These are phyloP conservation scores for Acanthamoeba lenticulata DNA, from an alignment of 208 protist species.

Conservation along the genomic window DNA sequence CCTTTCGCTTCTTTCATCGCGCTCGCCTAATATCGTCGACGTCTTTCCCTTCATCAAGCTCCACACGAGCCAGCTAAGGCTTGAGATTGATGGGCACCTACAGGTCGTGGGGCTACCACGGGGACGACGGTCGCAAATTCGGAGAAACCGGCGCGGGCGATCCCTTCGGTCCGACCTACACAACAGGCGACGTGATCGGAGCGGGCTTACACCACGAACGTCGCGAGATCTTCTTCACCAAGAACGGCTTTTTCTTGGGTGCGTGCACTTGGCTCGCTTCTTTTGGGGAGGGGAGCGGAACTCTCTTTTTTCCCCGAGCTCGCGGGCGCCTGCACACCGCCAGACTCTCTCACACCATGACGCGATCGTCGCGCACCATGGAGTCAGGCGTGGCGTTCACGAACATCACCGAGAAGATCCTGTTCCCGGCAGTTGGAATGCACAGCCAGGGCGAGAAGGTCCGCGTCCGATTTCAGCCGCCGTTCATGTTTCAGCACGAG, in stretches of 20 bases:
- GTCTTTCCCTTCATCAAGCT: neutral
- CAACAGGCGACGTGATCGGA: neutral
- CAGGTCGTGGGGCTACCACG: neutral
- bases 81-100: neutral
- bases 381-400: neutral
- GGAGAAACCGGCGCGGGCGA: neutral
- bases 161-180: neutral
- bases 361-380: too few relatives aligned
- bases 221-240: neutral
- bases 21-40: neutral
- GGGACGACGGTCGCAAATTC: neutral
- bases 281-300: neutral
- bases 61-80: neutral
- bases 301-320: too few relatives aligned
- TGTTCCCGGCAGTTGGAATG: neutral
- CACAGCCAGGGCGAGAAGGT: constrained; percentile 12
- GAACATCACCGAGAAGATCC: neutral
- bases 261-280: too few relatives aligned
- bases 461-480: neutral
- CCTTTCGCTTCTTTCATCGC: neutral
- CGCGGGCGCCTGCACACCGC: too few relatives aligned
- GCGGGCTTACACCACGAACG: neutral
- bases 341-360: too few relatives aligned
- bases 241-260: constrained; percentile 22
- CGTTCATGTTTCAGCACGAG: neutral